Evolutionary conservation across 2,329 filamentous ascomycete genomes (phyloP).

Genomic region (Aspergillus sojae): DNA sequence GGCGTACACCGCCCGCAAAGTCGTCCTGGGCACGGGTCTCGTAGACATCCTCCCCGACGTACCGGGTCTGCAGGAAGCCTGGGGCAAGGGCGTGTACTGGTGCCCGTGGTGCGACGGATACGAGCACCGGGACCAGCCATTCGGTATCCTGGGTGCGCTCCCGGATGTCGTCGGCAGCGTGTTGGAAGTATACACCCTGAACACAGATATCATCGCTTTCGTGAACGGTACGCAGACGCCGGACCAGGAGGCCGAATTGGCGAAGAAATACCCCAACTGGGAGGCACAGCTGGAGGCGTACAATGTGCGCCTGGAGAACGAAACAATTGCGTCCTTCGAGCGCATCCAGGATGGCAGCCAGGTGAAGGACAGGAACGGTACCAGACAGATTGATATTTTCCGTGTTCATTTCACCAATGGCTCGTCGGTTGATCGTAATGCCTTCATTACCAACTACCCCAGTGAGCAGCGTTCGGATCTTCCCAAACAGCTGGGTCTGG

Average conservation of each 20-base stretch:
- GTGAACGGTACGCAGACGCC: constrained; percentile 62
- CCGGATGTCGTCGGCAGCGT: constrained; percentile 49
- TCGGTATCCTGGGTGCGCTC: constrained; percentile 57
- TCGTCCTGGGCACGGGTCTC: constrained; percentile 62
- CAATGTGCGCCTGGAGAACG: constrained; percentile 59
- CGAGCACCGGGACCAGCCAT: constrained; percentile 61
- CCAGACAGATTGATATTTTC: constrained; percentile 58
- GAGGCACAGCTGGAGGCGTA: constrained; percentile 52
- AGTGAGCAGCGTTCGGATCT: constrained; percentile 53
- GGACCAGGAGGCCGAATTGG: constrained; percentile 43
- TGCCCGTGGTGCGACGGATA: constrained; percentile 68
- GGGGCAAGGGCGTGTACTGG: constrained; percentile 64
- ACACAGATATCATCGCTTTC: constrained; percentile 59
- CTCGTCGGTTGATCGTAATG: constrained; percentile 48
- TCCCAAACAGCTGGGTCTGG: constrained; percentile 52
- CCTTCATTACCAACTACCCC: constrained; percentile 56
- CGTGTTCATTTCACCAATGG: constrained; percentile 56
- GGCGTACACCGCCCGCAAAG: constrained; percentile 53
- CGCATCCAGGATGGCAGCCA: constrained; percentile 45
- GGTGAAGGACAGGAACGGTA: constrained; percentile 29
- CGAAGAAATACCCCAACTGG: constrained; percentile 51
- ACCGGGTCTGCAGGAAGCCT: constrained; percentile 58
- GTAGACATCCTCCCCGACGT: constrained; percentile 58
- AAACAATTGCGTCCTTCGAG: constrained; percentile 53
- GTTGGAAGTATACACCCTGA: constrained; percentile 58